Evolutionary conservation across 2,329 filamentous ascomycete species (phyloP), one percentile per base, ranked within the genome.

Genomic region (Fusarium sterilihyphosum): DNA sequence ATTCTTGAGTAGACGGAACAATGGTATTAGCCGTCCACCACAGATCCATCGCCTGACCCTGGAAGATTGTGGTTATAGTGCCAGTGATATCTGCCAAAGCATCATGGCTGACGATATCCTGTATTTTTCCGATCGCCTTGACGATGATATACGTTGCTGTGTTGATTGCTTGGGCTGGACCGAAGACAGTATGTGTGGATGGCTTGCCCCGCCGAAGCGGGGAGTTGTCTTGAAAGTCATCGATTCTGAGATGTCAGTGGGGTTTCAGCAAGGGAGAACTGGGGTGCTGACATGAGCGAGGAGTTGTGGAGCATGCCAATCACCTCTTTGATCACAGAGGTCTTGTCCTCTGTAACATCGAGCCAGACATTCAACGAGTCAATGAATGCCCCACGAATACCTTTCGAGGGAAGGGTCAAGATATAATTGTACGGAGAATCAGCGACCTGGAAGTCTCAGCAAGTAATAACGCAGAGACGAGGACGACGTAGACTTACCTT

Each of bases 251-350:
- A 4, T 8, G 3, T 64, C 1, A 64, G 8, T 1, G 10, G 11
- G 3, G n/a, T 1, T 20, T 3, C 0, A 22, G 3, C 3, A 17
- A 8, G 2, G 16, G 3, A 0, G 7, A 3, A 5, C 9, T 13
- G 14, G 22, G 5, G 10, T 7, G 31, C 57, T 6, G 3, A 67
- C 56, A 70, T 70, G 4, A 70, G 67, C 3, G 67, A 70, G 2
- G 67, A 67, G 10, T 56, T 43, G 1, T 70, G 67, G 1, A 70
- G 63, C 33, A 54, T 70, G 17, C 18, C 26, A 2, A 50, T 53
- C 1, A 70, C 35, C 0, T 29, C 33, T 37, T 70, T 70, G 26
- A 70, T 38, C 0, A 44, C 29, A 0, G 33, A 18, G 2, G 37
- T n/a, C 2, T 50, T 61, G 1, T 61, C 43, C 1, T 31, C 41